Evolutionary conservation across 345 rosid genomes (phyloP), one percentile per base, ranked within the genome.

Genomic region (Rhizophora mangle): DNA sequence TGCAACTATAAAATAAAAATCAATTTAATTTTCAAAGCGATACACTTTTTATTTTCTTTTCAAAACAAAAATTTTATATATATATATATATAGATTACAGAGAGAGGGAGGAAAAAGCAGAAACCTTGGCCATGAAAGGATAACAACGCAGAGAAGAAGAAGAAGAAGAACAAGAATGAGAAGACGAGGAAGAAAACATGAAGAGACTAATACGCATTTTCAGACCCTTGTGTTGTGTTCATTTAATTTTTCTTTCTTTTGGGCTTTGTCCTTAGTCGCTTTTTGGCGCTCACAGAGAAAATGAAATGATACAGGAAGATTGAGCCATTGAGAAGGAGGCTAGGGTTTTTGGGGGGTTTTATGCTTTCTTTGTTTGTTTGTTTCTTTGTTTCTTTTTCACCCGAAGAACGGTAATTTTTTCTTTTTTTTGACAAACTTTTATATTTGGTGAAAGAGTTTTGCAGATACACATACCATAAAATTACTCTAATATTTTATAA

Each of bases 101-200:
- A 15, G 26, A 27, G 63, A 11, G 53, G 24, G 22, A 21, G 19
- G 21, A 3, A 0, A 47, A 10, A 15, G 61, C 64, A 55, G 36
- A 9, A 68, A 86, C 90, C 88, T 86, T 84, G 54, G 87, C 84
- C 84, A 81, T 82, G 69, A 70, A 57, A 8, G 82, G 83, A 64
- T 57, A 67, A 70, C 81, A 70, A 68, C 81, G 80, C 10, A 68
- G 74, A 65, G 71, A 24, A 34, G 83, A 70, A 72, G 71, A 24
- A 34, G 83, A 70, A 72, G 82, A 72, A 36, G 80, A 69, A 51
- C 77, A 52, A 64, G 76, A 64, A 71, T 71, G 57, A 59, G 60
- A 69, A 1, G 77, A 36, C 11, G 16, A 30, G 43, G 34, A 51
- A 9, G 63, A 60, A 55, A 61, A 43, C 36, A 74, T 58, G 15